Conservation (phyloP, 2,329 filamentous ascomycete genomes). For the Tympanopsis confertula region DNA sequence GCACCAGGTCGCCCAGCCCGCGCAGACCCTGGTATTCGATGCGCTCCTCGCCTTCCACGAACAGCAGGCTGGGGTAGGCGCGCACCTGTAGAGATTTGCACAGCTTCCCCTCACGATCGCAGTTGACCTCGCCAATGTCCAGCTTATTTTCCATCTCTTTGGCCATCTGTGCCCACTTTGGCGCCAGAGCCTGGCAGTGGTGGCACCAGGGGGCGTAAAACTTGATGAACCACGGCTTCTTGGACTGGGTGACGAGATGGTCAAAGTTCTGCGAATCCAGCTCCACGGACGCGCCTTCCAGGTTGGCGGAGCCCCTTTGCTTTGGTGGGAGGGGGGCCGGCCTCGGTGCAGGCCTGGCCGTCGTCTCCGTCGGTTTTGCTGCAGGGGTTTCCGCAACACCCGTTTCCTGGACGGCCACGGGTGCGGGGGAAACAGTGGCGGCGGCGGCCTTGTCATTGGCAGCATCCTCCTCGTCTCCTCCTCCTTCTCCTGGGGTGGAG, state of each 20-base stretch:
- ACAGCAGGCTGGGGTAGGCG: slow-evolving; percentile 80
- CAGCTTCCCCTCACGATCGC: slow-evolving; percentile 71
- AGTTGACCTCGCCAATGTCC: slow-evolving; percentile 94
- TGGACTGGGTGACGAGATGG: slow-evolving; percentile 65
- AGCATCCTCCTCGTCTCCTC: slow-evolving; percentile 62
- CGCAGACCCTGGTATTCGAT: slow-evolving; percentile 88
- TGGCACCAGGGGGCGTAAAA: slow-evolving; percentile 97
- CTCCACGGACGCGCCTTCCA: neutral
- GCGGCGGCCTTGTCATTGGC: slow-evolving; percentile 17
- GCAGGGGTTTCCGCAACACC: no score
- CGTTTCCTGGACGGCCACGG: slow-evolving; percentile 52
- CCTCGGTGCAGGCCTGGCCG: no score
- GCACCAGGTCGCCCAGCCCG: slow-evolving; percentile 79
- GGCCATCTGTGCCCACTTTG: slow-evolving; percentile 79
- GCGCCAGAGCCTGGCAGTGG: slow-evolving; percentile 86
- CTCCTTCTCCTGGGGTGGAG: slow-evolving; percentile 43
- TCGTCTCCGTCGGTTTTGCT: neutral
- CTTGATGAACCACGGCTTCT: slow-evolving; percentile 96
- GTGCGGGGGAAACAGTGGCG: slow-evolving; percentile 13
- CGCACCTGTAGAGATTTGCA: slow-evolving; percentile 79
- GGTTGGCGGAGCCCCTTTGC: neutral
- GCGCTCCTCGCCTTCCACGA: slow-evolving; percentile 83
- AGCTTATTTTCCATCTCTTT: slow-evolving; percentile 83
- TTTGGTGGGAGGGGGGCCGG: neutral
- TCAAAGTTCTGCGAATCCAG: neutral